Evolutionary conservation across 306 rosid species (phyloP), one percentile per base, ranked within the genome.

Genomic region (Luffa aegyptiaca): DNA sequence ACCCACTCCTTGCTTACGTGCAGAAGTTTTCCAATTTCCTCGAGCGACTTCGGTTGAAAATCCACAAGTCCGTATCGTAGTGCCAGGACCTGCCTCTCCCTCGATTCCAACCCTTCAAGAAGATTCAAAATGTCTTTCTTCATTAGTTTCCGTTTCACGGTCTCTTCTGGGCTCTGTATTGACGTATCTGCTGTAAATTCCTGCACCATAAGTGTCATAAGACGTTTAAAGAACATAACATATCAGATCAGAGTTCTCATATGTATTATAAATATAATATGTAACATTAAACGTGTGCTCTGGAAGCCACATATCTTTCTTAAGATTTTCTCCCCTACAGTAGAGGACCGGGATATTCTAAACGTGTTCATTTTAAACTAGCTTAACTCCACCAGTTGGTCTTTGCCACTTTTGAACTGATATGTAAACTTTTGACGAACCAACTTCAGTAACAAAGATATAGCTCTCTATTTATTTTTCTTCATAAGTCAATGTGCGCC

Each of bases 21-120:
- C 80, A 88, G 88, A 76, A 84, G 85, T 82, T 65, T 92, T 74
- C 98, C 96, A 31, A 88, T 89, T 46, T 92, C 92, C 75, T 89
- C 92, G 10, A 91, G 96, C 26, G 98, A 92, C 83, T 81, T 88
- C 58, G 96, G 95, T 61, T 80, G 84, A 81, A 74, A 81, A 86
- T 87, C 89, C 41, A 72, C 36, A 21, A 95, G 92, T 21, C 98
- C 98, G 63, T 87, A 95, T 17, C 97, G 91, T 58, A 95, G 83
- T 68, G 72, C 64, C 88, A 91, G 45, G 57, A 91, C 89, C 84
- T 91, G 91, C 79, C 90, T 91, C 83, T 92, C 97, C 84, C 92
- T 88, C 3, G 88, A 64, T 75, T 90, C 88, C 91, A 95, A 87
- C 78, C 88, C 81, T 79, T 81, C 55, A 79, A 95, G 82, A 59